Conservation (phyloP, 352 stramenopile genomes). For the Pythium guiyangense region DNA sequence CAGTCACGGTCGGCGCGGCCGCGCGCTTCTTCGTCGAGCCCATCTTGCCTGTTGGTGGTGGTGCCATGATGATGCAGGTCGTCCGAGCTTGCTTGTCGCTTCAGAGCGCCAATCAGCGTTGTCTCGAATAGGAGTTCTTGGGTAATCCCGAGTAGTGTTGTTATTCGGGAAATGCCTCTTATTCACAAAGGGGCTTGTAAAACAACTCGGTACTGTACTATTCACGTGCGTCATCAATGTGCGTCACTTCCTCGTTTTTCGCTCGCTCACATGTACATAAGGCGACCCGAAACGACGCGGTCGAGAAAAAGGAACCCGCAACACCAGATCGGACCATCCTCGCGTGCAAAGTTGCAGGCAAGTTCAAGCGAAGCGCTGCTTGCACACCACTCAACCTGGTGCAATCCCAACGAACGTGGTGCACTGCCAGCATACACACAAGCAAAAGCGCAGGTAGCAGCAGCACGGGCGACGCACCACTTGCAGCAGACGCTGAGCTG, state of each 20-base stretch:
- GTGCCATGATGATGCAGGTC: neutral
- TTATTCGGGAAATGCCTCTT: too few species aligned
- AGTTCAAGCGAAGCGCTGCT: neutral
- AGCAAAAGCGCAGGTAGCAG: neutral
- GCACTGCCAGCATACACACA: too few species aligned
- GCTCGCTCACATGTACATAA: neutral
- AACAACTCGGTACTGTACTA: too few species aligned
- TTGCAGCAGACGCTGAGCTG: conserved; percentile 59
- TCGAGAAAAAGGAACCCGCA: neutral
- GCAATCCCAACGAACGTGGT: too few species aligned
- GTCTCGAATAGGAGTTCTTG: conserved; percentile 1
- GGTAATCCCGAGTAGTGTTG: neutral
- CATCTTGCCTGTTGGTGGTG: conserved; percentile 3
- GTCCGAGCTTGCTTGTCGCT: neutral
- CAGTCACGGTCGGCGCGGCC: conserved; percentile 1
- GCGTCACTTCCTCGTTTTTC: neutral
- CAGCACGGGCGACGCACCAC: conserved; percentile 32
- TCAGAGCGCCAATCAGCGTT: conserved; percentile 6
- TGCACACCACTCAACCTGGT: neutral
- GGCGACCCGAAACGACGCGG: neutral
- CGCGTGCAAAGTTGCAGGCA: neutral
- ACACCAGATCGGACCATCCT: neutral
- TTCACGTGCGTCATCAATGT: neutral
- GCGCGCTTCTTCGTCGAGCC: conserved; percentile 7
- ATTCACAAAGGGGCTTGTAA: too few species aligned